phyloP scores from a whole-genome alignment of 2,329 filamentous ascomycete species.

The Beauveria australis region DNA sequence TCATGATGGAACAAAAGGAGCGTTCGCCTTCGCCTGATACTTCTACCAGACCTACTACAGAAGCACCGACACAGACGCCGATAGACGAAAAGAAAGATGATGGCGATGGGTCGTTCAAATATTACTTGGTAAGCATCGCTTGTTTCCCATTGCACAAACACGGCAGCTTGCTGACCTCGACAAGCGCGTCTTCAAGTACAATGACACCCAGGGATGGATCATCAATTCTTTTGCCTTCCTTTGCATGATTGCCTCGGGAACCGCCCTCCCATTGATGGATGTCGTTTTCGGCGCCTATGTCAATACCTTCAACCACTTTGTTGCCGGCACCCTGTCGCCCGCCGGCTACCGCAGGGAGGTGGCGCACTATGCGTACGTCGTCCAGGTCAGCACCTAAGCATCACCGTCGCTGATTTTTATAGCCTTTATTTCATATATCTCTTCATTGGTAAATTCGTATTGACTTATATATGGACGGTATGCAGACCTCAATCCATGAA shows the following conservation, averaged over 20 bases:
- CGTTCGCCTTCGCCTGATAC: not conserved
- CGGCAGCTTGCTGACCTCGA: not conserved
- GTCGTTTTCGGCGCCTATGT: slow-evolving; percentile 49
- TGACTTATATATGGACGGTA: slow-evolving; percentile 49
- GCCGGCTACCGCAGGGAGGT: slow-evolving; percentile 42
- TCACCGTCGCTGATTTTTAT: not conserved
- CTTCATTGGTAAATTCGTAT: slow-evolving; percentile 44
- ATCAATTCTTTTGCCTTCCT: slow-evolving; percentile 27
- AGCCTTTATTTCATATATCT: slow-evolving; percentile 52
- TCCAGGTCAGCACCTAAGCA: not conserved
- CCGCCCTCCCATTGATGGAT: slow-evolving; percentile 46
- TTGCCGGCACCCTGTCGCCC: slow-evolving; percentile 32
- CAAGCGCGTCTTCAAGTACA: slow-evolving; percentile 32
- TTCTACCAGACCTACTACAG: not conserved
- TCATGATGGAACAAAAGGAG: not conserved
- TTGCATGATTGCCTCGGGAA: slow-evolving; percentile 29
- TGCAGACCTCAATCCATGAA: not conserved
- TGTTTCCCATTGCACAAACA: not conserved
- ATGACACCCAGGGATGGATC: slow-evolving; percentile 28
- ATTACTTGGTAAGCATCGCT: slow-evolving; percentile 6
- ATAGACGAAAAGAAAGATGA: not conserved
- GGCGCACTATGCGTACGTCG: slow-evolving; percentile 33
- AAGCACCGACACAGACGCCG: not conserved
- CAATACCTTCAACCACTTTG: slow-evolving; percentile 49
- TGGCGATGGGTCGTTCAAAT: slow-evolving; percentile 4